phyloP scores from a whole-genome alignment of 1,284 basidiomycete genomes.

The Trametes pubescens region DNA sequence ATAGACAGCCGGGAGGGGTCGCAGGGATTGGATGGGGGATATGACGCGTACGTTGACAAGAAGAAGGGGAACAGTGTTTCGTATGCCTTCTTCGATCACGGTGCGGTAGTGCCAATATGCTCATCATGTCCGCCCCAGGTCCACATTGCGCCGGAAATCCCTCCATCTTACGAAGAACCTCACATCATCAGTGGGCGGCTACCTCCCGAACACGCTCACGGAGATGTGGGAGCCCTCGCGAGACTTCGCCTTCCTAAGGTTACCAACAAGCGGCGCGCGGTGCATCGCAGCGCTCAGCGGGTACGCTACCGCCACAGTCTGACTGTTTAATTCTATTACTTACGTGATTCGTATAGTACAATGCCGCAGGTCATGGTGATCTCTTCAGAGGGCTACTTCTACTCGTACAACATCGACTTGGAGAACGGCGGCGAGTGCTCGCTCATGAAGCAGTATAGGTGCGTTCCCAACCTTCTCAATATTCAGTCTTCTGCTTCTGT shows the following conservation, averaged over 20 bases:
- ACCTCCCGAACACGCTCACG: slow-evolving; percentile 90
- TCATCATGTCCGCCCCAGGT: slow-evolving; percentile 44
- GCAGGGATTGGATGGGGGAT: slow-evolving; percentile 70
- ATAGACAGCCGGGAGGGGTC: slow-evolving; percentile 69
- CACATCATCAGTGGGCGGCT: slow-evolving; percentile 87
- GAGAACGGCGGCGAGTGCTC: slow-evolving; percentile 97
- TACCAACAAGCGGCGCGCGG: slow-evolving; percentile 83
- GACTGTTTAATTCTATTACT: neutral
- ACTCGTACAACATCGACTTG: slow-evolving; percentile 95
- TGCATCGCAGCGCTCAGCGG: slow-evolving; percentile 89
- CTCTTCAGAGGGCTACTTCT: slow-evolving; percentile 95
- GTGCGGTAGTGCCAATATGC: neutral
- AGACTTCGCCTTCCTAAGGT: slow-evolving; percentile 92
- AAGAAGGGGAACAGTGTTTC: slow-evolving; percentile 67
- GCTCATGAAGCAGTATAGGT: slow-evolving; percentile 93
- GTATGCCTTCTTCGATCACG: slow-evolving; percentile 23
- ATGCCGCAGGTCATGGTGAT: slow-evolving; percentile 98
- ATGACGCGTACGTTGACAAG: slow-evolving; percentile 78
- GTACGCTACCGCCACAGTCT: slow-evolving; percentile 55
- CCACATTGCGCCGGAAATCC: slow-evolving; percentile 74
- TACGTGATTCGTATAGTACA: slow-evolving; percentile 59
- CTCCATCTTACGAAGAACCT: slow-evolving; percentile 83
- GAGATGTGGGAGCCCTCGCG: slow-evolving; percentile 98
- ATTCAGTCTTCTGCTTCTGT: too few species aligned
- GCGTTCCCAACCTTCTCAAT: slow-evolving; percentile 28